phyloP scores from a whole-genome alignment of 306 rosid genomes.

The Trifolium repens region DNA sequence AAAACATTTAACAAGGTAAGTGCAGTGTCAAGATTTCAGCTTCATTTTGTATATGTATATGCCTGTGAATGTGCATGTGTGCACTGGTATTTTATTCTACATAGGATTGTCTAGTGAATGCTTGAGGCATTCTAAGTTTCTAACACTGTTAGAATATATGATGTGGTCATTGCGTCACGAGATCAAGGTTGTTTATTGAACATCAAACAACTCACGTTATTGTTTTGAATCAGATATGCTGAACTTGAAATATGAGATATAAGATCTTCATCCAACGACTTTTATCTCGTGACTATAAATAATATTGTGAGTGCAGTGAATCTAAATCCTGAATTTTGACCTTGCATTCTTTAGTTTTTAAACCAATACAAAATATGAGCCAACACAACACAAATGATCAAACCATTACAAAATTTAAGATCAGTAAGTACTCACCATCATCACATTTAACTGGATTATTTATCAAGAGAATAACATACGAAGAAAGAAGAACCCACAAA shows the following conservation, averaged over 20 bases:
- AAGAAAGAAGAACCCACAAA: constrained; percentile 50
- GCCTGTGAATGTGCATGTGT: not conserved
- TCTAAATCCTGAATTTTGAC: not conserved
- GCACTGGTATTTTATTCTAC: not conserved
- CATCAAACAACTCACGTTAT: not conserved
- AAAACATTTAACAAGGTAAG: constrained; percentile 17
- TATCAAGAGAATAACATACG: constrained; percentile 45
- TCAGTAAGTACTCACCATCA: constrained; percentile 50
- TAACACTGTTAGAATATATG: not conserved
- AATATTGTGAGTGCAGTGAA: not conserved
- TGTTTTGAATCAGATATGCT: not conserved
- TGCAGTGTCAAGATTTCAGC: constrained; percentile 21
- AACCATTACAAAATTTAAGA: constrained; percentile 17
- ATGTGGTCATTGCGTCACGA: not conserved
- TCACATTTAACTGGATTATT: constrained; percentile 57
- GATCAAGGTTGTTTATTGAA: not conserved
- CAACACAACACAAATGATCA: not conserved
- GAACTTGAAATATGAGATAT: not conserved
- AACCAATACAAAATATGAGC: not conserved
- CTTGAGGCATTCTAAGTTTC: not conserved
- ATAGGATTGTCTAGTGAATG: not conserved
- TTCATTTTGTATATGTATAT: not conserved
- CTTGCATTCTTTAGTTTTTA: not conserved
- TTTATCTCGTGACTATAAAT: not conserved
- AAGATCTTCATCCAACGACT: not conserved